phyloP scores from a whole-genome alignment of 768 basidiomycete genomes.

The Arthromyces matolae region DNA sequence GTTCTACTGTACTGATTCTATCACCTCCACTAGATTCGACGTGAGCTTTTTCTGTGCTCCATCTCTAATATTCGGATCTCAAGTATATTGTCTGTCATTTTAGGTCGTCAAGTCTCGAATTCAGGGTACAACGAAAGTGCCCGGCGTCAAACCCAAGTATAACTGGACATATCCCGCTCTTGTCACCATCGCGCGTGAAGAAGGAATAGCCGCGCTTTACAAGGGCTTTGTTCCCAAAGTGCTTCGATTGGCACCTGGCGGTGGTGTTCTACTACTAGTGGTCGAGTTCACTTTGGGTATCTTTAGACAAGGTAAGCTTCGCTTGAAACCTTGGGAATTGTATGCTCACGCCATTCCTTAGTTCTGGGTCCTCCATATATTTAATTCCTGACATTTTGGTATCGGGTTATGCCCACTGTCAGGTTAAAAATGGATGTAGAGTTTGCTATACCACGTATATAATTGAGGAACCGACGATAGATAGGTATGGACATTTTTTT shows the following conservation, averaged over 20 bases:
- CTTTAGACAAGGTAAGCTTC: constrained; percentile 63
- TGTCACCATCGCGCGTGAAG: constrained; percentile 77
- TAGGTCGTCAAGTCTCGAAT: constrained; percentile 63
- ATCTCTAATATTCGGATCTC: too few relatives aligned
- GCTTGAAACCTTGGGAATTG: not conserved
- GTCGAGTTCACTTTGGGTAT: constrained; percentile 80
- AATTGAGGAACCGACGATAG: too few relatives aligned
- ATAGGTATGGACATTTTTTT: too few relatives aligned
- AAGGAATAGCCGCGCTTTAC: constrained; percentile 83
- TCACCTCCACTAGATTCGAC: constrained; percentile 37
- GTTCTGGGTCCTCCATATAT: constrained; percentile 50
- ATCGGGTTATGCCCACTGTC: too few relatives aligned
- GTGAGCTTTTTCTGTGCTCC: constrained; percentile 23
- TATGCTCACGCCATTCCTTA: constrained; percentile 13
- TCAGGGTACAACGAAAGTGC: constrained; percentile 63
- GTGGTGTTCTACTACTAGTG: constrained; percentile 91
- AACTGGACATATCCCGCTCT: constrained; percentile 95
- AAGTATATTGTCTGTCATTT: constrained; percentile 1
- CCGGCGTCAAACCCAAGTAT: constrained; percentile 81
- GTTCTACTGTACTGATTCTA: not conserved
- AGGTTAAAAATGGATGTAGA: too few relatives aligned
- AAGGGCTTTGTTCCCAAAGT: constrained; percentile 97
- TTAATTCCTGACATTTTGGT: too few relatives aligned
- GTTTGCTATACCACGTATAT: too few relatives aligned
- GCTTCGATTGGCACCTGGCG: constrained; percentile 90